phyloP scores from a whole-genome alignment of 2,329 filamentous ascomycete genomes.

The Seiridium unicorne region DNA sequence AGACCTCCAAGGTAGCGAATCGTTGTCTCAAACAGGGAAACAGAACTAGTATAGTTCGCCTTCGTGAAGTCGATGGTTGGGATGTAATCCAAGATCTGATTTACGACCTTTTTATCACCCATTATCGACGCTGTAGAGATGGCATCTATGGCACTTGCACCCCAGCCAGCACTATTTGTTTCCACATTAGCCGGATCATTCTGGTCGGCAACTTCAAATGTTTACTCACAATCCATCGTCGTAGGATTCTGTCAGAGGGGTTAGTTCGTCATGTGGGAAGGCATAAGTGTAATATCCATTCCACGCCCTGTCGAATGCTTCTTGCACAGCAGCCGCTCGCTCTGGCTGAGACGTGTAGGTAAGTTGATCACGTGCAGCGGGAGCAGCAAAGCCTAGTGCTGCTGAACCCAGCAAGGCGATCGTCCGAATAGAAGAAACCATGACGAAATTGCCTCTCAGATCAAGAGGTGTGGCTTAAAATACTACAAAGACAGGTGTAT shows the following conservation, averaged over 20 bases:
- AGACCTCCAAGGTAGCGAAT: conserved; percentile 85
- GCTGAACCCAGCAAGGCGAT: conserved; percentile 3
- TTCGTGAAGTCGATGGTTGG: conserved; percentile 68
- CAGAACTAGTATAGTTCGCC: conserved; percentile 45
- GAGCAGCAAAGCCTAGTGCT: background rate
- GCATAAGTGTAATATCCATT: conserved; percentile 71
- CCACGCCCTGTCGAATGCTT: conserved; percentile 71
- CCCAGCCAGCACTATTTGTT: conserved; percentile 71
- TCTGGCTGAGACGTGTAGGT: conserved; percentile 30
- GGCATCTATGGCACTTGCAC: conserved; percentile 78
- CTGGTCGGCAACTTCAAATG: background rate
- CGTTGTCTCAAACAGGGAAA: conserved; percentile 87
- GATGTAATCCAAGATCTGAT: conserved; percentile 70
- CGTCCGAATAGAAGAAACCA: conserved; percentile 8
- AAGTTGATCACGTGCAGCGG: background rate
- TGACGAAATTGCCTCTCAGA: background rate
- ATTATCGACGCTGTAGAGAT: conserved; percentile 79
- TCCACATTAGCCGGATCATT: conserved; percentile 14
- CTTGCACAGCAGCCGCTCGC: conserved; percentile 61
- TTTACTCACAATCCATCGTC: conserved; percentile 65
- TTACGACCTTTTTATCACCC: conserved; percentile 64
- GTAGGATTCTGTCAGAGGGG: conserved; percentile 63
- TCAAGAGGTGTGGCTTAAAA: background rate
- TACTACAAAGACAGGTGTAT: background rate
- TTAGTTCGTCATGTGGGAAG: conserved; percentile 74